Evolutionary conservation across 768 basidiomycete genomes (phyloP).

Genomic region (Pleurotus citrinopileatus): DNA sequence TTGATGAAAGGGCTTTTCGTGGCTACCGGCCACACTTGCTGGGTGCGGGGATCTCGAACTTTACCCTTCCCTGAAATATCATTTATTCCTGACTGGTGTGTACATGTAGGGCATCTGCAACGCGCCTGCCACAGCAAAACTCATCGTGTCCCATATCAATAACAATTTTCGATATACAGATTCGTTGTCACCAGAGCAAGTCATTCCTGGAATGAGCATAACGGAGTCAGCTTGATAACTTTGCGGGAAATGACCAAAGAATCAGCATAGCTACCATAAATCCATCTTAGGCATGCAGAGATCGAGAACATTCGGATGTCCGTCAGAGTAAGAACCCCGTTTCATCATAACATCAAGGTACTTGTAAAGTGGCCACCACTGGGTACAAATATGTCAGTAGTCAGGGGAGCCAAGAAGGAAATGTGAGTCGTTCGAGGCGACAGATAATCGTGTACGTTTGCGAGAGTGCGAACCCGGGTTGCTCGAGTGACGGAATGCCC

Average conservation of each 20-base stretch:
- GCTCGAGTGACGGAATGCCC: neutral
- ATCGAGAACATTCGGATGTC: neutral
- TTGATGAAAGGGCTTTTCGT: conserved; percentile 65
- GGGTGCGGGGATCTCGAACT: conserved; percentile 43
- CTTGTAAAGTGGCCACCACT: neutral
- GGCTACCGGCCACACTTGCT: conserved; percentile 78
- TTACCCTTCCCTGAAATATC: neutral
- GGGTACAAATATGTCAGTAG: neutral
- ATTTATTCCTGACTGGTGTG: neutral
- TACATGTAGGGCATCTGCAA: conserved; percentile 67
- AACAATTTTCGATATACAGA: neutral
- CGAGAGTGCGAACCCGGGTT: neutral
- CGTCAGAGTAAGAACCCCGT: conserved; percentile 1
- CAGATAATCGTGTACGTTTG: neutral
- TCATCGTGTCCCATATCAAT: conserved; percentile 69
- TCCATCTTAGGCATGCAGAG: neutral
- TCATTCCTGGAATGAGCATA: neutral
- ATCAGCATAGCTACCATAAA: neutral
- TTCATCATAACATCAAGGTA: conserved; percentile 11
- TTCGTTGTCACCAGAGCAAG: neutral
- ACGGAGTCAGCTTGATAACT: neutral
- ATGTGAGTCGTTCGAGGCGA: neutral
- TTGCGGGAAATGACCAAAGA: neutral
- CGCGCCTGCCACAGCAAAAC: conserved; percentile 80
- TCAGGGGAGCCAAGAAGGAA: neutral